Conservation (phyloP, 2,329 filamentous ascomycete species). For the Septoria linicola region DNA sequence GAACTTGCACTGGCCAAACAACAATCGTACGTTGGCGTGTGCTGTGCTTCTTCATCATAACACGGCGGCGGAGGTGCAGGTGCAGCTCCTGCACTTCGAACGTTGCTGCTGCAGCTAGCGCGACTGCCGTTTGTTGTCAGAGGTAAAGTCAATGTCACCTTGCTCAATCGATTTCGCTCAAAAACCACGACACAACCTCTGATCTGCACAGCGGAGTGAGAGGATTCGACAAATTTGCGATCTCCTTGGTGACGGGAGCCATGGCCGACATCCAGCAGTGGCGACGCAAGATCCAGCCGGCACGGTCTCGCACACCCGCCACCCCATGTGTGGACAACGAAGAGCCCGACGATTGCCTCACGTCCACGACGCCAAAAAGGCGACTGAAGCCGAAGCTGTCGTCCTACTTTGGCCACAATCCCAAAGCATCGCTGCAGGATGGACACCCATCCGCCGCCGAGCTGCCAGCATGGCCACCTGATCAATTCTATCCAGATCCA, state of each 20-base stretch:
- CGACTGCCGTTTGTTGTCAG: no score
- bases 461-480: slow-evolving; percentile 32
- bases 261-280: slow-evolving; percentile 41
- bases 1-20: no score
- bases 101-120: no score
- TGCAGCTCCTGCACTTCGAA: no score
- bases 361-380: slow-evolving; percentile 36
- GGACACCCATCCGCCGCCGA: slow-evolving; percentile 18
- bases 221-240: no score
- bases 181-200: background rate
- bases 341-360: slow-evolving; percentile 34
- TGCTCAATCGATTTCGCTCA: background rate
- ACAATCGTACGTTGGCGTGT: no score
- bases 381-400: slow-evolving; percentile 42
- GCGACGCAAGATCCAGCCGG: slow-evolving; percentile 39
- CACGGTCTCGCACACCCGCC: slow-evolving; percentile 32
- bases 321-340: slow-evolving; percentile 29
- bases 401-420: slow-evolving; percentile 38
- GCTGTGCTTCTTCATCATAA: no score
- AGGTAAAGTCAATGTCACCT: background rate
- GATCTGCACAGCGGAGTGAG: no score
- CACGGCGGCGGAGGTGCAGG: no score
- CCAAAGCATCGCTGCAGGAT: slow-evolving; percentile 14
- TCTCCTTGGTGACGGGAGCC: background rate
- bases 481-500: slow-evolving; percentile 31